Base-by-base conservation (phyloP, 352 stramenopile species). In the Globisporangium echinulatum region DNA sequence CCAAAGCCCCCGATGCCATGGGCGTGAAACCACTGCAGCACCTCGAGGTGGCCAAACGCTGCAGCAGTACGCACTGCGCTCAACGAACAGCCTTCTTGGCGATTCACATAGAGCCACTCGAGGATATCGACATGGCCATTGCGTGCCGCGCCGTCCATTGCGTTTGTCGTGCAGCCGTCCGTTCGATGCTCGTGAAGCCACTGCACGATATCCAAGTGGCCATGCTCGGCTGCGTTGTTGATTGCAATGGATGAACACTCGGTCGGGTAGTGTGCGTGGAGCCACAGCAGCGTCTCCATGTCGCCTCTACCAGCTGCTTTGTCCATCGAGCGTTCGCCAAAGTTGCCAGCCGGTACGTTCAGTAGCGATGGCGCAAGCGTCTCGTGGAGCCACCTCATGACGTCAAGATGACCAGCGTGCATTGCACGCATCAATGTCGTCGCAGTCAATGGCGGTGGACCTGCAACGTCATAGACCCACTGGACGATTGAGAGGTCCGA, bases 271-370 rank as follows among this genome's bases (percentile, higher is more conserved):
- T 58, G 19, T 11, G 19, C 33, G 39, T 33, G 43, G 9, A 61
- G 10, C 47, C 55, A 61, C 55, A 49, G 47, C 25, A 61, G 55
- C 37, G 19, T 40, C 36, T 53, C 55, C 44, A 60, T 17, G 48
- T 60, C 44, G 8, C 55, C 55, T 1, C 49, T 39, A 11, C 19
- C 38, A 48, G 47, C 55, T 19, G 55, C 55, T 14, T 48, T 33
- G 13, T 61, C 55, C 49, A 53, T 53, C 42, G 40, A 19, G 17
- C 17, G 17, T 19, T 19, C 17, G 17, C 17, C 17, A 19, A 19
- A 19, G 17, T 19, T 19, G 17, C 17, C 17, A 19, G 17, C 17
- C 17, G 17, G 17, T 19, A 19, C 17, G 17, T 19, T 19, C 17
- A 19, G 17, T 19, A 19, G 17, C 17, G 17, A 19, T 19, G 17